Evolutionary conservation across 1,284 basidiomycete genomes (phyloP).

Genomic region (Psilocybe mexicana): DNA sequence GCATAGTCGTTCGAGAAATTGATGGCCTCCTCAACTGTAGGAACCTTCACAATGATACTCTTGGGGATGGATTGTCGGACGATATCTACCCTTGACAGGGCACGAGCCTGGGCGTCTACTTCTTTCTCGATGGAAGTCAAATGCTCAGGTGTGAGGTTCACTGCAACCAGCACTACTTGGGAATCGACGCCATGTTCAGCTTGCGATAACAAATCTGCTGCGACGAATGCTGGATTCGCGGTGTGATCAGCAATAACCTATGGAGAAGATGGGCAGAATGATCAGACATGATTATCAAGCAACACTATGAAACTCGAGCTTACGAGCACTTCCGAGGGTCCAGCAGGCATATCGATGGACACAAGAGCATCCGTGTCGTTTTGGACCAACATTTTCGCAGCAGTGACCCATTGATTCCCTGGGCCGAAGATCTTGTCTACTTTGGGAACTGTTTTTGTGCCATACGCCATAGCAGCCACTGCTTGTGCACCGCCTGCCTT

Average conservation of each 20-base stretch:
- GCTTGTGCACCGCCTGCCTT: constrained; percentile 98
- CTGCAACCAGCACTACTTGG: constrained; percentile 91
- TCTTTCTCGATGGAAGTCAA: constrained; percentile 81
- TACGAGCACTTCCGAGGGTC: constrained; percentile 94
- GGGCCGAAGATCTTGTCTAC: constrained; percentile 99
- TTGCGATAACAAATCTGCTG: constrained; percentile 95
- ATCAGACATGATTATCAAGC: background rate
- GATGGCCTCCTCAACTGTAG: constrained; percentile 75
- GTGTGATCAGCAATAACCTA: constrained; percentile 89
- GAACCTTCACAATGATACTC: constrained; percentile 84
- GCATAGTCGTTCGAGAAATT: constrained; percentile 96
- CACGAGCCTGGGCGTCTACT: constrained; percentile 87
- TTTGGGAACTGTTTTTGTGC: constrained; percentile 94
- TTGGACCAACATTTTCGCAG: constrained; percentile 98
- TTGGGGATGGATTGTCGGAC: constrained; percentile 90
- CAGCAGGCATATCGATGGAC: constrained; percentile 99
- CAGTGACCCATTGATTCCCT: constrained; percentile 99
- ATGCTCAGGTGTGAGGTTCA: constrained; percentile 64
- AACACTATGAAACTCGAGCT: constrained; percentile 34
- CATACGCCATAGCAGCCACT: constrained; percentile 96
- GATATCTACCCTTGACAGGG: constrained; percentile 87
- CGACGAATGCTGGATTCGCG: constrained; percentile 88
- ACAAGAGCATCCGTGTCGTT: constrained; percentile 98
- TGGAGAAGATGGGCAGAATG: background rate
- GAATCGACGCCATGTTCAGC: constrained; percentile 98